A percentile compares a stretch with the other conserved stretches of the same genome.
Conservation (phyloP, 2,329 filamentous ascomycete species). For the Fusarium bulbicola region DNA sequence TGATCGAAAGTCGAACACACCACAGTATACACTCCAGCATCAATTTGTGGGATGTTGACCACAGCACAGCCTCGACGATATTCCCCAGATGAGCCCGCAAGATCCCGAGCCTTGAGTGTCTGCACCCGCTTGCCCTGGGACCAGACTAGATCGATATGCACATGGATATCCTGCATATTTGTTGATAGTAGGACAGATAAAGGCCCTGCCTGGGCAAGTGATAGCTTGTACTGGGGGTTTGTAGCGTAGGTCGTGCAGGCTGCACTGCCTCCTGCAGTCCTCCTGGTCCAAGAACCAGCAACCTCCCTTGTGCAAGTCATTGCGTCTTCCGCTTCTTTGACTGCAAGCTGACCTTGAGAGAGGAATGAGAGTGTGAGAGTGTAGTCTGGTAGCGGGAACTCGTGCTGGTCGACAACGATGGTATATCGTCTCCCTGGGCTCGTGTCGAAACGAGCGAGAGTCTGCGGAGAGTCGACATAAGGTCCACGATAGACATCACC, state of each 20-base stretch:
- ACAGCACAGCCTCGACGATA: conserved; percentile 84
- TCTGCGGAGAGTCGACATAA: conserved; percentile 95
- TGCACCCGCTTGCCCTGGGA: conserved; percentile 77
- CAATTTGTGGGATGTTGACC: conserved; percentile 68
- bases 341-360: conserved; percentile 68
- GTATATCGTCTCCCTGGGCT: conserved; percentile 57
- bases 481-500: conserved; percentile 77
- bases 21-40: conserved; percentile 82
- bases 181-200: conserved; percentile 80
- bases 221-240: conserved; percentile 87
- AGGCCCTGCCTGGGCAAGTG: conserved; percentile 64
- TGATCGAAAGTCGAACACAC: conserved; percentile 92
- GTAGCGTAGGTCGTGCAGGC: conserved; percentile 78
- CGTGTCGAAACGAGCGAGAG: conserved; percentile 73
- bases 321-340: conserved; percentile 69
- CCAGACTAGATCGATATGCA: conserved; percentile 88
- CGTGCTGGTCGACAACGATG: conserved; percentile 80
- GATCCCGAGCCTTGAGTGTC: conserved; percentile 75
- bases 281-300: conserved; percentile 75
- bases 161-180: conserved; percentile 70
- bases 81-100: conserved; percentile 85
- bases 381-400: conserved; percentile 76
- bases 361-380: conserved; percentile 90
- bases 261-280: conserved; percentile 86
- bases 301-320: conserved; percentile 69